phyloP scores from a whole-genome alignment of 495 filamentous ascomycete species.

The Cladorrhinum samala region DNA sequence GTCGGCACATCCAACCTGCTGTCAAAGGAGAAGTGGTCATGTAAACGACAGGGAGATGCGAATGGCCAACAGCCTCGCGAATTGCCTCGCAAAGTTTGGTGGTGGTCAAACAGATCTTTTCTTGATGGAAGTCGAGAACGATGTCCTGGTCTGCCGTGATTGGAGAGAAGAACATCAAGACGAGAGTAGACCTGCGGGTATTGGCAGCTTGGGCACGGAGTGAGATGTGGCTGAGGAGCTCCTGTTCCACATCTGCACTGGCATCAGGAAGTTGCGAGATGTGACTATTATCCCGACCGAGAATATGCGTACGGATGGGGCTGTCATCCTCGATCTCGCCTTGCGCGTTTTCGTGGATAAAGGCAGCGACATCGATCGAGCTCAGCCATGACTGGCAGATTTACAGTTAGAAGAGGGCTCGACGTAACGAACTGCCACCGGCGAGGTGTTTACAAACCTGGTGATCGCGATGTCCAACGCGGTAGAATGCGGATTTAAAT shows the following conservation, averaged over 20 bases:
- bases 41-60: conserved; percentile 9
- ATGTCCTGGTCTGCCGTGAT: conserved; percentile 33
- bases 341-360: conserved; percentile 10
- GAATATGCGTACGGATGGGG: not conserved
- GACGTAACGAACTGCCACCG: not conserved
- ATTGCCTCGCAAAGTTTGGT: conserved; percentile 13
- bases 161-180: conserved; percentile 30
- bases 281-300: conserved; percentile 12
- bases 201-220: conserved; percentile 15
- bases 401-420: not conserved
- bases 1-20: conserved; percentile 23
- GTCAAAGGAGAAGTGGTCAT: conserved; percentile 23
- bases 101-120: conserved; percentile 8
- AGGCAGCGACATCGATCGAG: conserved; percentile 12
- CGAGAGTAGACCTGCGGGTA: conserved; percentile 10
- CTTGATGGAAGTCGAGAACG: conserved; percentile 16
- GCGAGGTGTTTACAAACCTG: conserved; percentile 11
- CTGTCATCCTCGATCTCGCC: conserved; percentile 2
- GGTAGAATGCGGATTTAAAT: conserved; percentile 30
- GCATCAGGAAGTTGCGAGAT: conserved; percentile 18
- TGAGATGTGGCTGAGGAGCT: conserved; percentile 14
- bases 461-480: conserved; percentile 9
- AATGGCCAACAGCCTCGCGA: conserved; percentile 16
- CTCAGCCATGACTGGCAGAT: conserved; percentile 29
- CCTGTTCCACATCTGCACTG: conserved; percentile 8